phyloP scores from a whole-genome alignment of 2,329 filamentous ascomycete genomes.

The Aspergillus sp. region DNA sequence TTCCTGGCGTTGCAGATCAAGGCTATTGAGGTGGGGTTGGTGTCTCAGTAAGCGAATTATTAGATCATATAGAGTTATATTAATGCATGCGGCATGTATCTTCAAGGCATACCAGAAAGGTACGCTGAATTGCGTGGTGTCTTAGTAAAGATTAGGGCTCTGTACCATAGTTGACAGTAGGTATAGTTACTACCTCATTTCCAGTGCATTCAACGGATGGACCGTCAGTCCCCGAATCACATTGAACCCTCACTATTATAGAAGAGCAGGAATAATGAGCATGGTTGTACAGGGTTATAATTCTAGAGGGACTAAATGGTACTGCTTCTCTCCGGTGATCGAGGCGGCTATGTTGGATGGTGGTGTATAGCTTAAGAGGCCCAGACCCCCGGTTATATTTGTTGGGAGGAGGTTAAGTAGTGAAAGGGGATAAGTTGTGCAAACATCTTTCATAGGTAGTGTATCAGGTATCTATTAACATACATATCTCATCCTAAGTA shows the following conservation, averaged over 20 bases:
- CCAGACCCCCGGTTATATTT: no score
- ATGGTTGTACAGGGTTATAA: no score
- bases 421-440: background rate
- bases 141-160: background rate
- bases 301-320: no score
- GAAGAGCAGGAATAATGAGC: background rate
- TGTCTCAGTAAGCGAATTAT: constrained; percentile 3
- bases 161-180: background rate
- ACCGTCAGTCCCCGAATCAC: no score
- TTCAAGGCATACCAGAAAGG: background rate
- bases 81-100: background rate
- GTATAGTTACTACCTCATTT: no score
- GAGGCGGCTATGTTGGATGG: no score
- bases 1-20: constrained; percentile 57
- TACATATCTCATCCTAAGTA: background rate
- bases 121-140: background rate
- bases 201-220: no score
- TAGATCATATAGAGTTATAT: background rate
- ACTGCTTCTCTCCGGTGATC: no score
- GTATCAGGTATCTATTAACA: background rate
- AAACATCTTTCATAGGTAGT: background rate
- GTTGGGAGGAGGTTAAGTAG: background rate
- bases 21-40: constrained; percentile 47
- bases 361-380: no score
- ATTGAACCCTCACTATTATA: background rate